These are phyloP conservation scores for Ogataea wickerhamii DNA, from an alignment of 805 yeast species.

Conservation along the genomic window DNA sequence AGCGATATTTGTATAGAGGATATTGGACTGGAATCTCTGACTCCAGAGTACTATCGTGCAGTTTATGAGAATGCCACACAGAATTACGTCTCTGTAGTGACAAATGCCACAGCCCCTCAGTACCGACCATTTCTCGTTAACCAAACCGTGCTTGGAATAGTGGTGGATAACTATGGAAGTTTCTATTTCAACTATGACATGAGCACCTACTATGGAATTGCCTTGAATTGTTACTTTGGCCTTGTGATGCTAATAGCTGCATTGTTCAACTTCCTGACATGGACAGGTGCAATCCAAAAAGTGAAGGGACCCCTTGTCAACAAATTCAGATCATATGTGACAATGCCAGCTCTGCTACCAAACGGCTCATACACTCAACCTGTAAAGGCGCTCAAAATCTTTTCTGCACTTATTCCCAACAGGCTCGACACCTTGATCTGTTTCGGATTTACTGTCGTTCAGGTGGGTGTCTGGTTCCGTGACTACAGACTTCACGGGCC, in stretches of 20 bases:
- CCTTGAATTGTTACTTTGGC: conserved; percentile 38
- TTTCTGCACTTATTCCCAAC: conserved; percentile 28
- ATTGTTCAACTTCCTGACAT: conserved; percentile 31
- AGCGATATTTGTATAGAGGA: conserved; percentile 3
- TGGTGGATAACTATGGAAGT: conserved; percentile 11
- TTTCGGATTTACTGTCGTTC: conserved; percentile 25
- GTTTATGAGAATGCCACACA: conserved; percentile 31
- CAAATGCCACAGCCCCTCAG: conserved; percentile 10
- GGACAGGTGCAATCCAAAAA: conserved; percentile 26
- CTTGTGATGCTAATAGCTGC: conserved; percentile 36
- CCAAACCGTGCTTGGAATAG: conserved; percentile 5
- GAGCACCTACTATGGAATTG: conserved; percentile 33
- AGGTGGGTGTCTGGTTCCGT: conserved; percentile 21
- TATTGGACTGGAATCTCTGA: conserved; percentile 3
- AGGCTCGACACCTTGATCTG: conserved; percentile 32
- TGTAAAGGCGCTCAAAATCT: conserved; percentile 13
- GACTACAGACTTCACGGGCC: conserved; percentile 12
- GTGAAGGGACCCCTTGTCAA: conserved; percentile 33
- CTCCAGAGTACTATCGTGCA: neutral
- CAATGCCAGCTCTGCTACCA: conserved; percentile 37
- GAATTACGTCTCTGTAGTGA: conserved; percentile 4
- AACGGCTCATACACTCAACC: conserved; percentile 18
- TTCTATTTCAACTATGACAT: conserved; percentile 26
- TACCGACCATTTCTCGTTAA: conserved; percentile 17
- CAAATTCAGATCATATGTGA: conserved; percentile 32